Evolutionary conservation across 305 asterid genomes (phyloP).

Genomic region (Fraxinus ornus): DNA sequence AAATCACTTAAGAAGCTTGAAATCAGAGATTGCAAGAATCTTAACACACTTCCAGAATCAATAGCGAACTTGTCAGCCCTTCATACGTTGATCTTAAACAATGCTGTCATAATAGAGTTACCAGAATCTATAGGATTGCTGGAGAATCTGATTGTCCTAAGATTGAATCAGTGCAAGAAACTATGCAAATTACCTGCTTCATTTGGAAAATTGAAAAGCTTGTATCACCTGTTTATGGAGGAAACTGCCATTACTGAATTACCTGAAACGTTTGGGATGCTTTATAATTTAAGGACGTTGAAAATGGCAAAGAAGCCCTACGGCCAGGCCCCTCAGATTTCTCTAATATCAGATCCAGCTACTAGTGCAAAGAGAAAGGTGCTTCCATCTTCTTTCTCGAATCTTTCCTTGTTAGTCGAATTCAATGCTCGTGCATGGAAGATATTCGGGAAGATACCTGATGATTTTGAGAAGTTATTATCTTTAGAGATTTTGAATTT

Average conservation of each 20-base stretch:
- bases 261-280: slow-evolving; percentile 31
- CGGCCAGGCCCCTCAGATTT: slow-evolving; percentile 2
- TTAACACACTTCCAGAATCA: slow-evolving; percentile 32
- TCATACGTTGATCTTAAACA: not conserved
- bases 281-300: slow-evolving; percentile 26
- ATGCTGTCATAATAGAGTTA: not conserved
- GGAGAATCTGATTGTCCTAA: slow-evolving; percentile 27
- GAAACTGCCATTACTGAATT: slow-evolving; percentile 28
- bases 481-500: no score
- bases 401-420: slow-evolving; percentile 24
- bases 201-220: slow-evolving; percentile 23
- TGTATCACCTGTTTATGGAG: slow-evolving; percentile 27
- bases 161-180: slow-evolving; percentile 25
- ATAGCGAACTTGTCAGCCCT: slow-evolving; percentile 22
- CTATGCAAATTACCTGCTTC: slow-evolving; percentile 29
- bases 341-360: not conserved
- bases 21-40: slow-evolving; percentile 17
- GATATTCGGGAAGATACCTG: slow-evolving; percentile 34
- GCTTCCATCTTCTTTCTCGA: slow-evolving; percentile 34
- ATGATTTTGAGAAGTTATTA: no score
- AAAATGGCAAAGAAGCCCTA: slow-evolving; percentile 29
- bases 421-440: slow-evolving; percentile 31
- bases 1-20: slow-evolving; percentile 30
- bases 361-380: not conserved
- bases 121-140: slow-evolving; percentile 14